Percentiles rank a stretch among this genome's conserved stretches.
Evolutionary conservation across 2,329 filamentous ascomycete genomes (phyloP).

Genomic region (Botrytis fragariae): DNA sequence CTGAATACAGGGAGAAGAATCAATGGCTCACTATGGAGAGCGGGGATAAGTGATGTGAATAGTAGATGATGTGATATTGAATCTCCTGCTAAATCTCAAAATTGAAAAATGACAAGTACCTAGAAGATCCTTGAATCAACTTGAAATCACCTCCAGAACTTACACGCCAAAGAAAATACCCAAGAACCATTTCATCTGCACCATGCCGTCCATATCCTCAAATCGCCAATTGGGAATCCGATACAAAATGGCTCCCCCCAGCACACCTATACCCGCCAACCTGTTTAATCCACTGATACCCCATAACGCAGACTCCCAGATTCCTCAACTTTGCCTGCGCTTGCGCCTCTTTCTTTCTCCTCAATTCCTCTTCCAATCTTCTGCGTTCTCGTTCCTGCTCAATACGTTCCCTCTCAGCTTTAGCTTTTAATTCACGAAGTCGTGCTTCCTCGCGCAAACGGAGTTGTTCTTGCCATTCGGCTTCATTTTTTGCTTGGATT

Average conservation of each 20-base stretch:
- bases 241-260: constrained; percentile 57
- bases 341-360: constrained; percentile 42
- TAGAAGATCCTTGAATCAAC: not conserved
- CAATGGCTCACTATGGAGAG: not conserved
- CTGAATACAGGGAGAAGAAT: too few species aligned
- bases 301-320: constrained; percentile 55
- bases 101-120: not conserved
- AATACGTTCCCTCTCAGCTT: constrained; percentile 32
- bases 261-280: constrained; percentile 58
- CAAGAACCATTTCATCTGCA: rapidly evolving
- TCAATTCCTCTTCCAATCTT: constrained; percentile 42
- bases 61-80: not conserved
- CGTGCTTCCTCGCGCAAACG: constrained; percentile 34
- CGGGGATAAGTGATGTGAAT: not conserved
- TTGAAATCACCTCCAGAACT: not conserved
- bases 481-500: constrained; percentile 11
- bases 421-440: constrained; percentile 35
- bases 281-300: constrained; percentile 62
- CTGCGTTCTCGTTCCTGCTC: constrained; percentile 41
- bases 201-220: not conserved
- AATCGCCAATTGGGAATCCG: constrained; percentile 39
- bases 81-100: too few species aligned
- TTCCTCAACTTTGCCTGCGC: constrained; percentile 48
- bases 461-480: constrained; percentile 16
- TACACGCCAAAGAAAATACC: not conserved